phyloP scores from a whole-genome alignment of 2,329 filamentous ascomycete species.

The Calonectria honghensis region DNA sequence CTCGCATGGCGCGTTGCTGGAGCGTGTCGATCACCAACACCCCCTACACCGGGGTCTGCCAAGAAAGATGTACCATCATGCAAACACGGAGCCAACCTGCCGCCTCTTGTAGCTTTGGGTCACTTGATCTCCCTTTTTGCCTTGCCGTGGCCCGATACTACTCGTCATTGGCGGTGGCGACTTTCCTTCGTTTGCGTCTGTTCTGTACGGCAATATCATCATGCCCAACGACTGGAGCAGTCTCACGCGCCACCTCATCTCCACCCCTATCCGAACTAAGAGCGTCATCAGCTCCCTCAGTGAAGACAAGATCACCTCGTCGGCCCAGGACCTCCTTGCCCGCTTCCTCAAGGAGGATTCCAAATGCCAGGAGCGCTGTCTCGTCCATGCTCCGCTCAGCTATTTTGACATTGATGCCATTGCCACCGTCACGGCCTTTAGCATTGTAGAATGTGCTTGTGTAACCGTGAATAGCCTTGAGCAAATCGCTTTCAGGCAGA shows the following conservation, averaged over 20 bases:
- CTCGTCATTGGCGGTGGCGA: slow-evolving; percentile 48
- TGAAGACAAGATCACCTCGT: slow-evolving; percentile 82
- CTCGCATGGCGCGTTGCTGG: slow-evolving; percentile 30
- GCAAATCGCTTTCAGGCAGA: slow-evolving; percentile 81
- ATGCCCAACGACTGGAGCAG: slow-evolving; percentile 51
- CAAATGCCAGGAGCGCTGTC: slow-evolving; percentile 84
- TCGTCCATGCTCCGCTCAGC: slow-evolving; percentile 83
- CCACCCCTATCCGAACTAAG: slow-evolving; percentile 27
- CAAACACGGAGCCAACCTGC: slow-evolving; percentile 21
- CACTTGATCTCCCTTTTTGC: slow-evolving; percentile 26
- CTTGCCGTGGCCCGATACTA: slow-evolving; percentile 28
- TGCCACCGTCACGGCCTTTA: slow-evolving; percentile 53
- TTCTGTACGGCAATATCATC: slow-evolving; percentile 50
- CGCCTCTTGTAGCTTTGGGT: slow-evolving; percentile 27
- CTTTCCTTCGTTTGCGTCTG: slow-evolving; percentile 59
- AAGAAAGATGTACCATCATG: slow-evolving; percentile 24
- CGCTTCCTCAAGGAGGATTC: slow-evolving; percentile 84
- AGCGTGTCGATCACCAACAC: slow-evolving; percentile 41
- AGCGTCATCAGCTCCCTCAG: slow-evolving; percentile 69
- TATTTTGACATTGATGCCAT: slow-evolving; percentile 56
- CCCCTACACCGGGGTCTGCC: slow-evolving; percentile 35
- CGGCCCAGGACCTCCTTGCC: slow-evolving; percentile 76
- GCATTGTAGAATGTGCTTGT: slow-evolving; percentile 79
- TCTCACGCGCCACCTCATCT: slow-evolving; percentile 46
- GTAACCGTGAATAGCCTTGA: slow-evolving; percentile 82